Percentiles rank a stretch among this genome's conserved stretches.
phyloP scores from a whole-genome alignment of 106 monocot genomes.

The Acanthochlamys bracteata region DNA sequence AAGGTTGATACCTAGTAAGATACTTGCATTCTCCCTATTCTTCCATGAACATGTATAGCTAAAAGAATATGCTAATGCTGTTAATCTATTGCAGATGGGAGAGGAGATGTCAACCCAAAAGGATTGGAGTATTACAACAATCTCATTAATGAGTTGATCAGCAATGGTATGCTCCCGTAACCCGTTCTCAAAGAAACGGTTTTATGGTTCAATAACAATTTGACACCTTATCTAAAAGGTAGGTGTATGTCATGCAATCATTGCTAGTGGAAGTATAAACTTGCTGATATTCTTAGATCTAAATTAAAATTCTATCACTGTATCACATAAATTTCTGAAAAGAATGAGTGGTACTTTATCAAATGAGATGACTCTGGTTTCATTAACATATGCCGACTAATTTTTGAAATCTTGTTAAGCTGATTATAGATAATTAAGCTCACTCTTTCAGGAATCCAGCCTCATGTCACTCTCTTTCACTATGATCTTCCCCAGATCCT shows the following conservation, averaged over 20 bases:
- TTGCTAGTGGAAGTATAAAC: no score
- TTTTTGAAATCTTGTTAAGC: not conserved
- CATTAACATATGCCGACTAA: not conserved
- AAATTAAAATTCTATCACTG: no score
- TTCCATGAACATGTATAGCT: not conserved
- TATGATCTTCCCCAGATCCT: conserved; percentile 5
- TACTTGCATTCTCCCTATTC: not conserved
- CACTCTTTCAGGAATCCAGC: not conserved
- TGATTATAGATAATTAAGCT: not conserved
- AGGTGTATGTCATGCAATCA: no score
- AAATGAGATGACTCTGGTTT: not conserved
- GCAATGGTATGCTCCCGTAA: conserved; percentile 6
- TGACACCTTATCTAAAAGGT: no score
- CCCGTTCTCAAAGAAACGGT: no score
- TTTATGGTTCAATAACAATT: no score
- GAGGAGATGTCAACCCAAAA: conserved; percentile 17
- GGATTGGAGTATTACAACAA: conserved; percentile 22
- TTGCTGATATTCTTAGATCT: no score
- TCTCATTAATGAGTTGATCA: conserved; percentile 20
- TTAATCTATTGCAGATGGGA: conserved; percentile 13
- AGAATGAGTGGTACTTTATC: not conserved
- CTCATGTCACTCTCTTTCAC: not conserved
- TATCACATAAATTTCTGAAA: no score
- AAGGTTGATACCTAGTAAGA: conserved; percentile 21
- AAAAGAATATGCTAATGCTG: not conserved